These are phyloP conservation scores for Dothideomycetes sp. DNA, from an alignment of 2,329 filamentous ascomycete species.

Conservation along the genomic window DNA sequence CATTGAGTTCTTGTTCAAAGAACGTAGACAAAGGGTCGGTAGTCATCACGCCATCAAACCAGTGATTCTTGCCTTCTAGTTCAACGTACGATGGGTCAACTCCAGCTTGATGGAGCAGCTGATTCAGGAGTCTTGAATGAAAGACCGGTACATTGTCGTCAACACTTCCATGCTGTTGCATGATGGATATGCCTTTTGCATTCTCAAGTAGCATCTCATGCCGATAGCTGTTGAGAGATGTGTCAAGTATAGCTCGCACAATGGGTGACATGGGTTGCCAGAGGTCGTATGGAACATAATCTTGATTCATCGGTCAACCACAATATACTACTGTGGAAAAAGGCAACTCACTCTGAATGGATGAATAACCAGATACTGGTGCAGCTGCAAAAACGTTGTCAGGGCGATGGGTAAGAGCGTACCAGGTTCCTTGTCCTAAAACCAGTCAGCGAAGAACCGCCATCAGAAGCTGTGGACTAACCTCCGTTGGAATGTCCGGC, in stretches of 20 bases:
- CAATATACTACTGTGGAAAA: no score
- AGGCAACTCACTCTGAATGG: conserved; percentile 40
- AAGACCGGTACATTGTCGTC: conserved; percentile 53
- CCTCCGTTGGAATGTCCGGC: conserved; percentile 53
- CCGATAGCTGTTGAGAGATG: conserved; percentile 43
- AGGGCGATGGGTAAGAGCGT: conserved; percentile 45
- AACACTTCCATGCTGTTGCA: conserved; percentile 47
- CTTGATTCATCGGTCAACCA: conserved; percentile 19
- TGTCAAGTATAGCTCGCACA: conserved; percentile 39
- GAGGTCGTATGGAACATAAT: conserved; percentile 49
- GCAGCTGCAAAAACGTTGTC: conserved; percentile 48
- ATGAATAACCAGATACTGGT: conserved; percentile 50
- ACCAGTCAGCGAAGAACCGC: conserved; percentile 8
- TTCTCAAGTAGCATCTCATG: conserved; percentile 48
- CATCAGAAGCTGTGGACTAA: conserved; percentile 14
- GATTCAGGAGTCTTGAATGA: conserved; percentile 46
- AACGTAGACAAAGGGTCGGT: conserved; percentile 41
- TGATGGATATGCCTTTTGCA: conserved; percentile 41
- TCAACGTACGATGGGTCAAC: conserved; percentile 41
- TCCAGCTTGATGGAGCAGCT: conserved; percentile 37
- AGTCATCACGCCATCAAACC: conserved; percentile 48
- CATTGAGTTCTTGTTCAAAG: conserved; percentile 32
- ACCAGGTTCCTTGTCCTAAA: conserved; percentile 48
- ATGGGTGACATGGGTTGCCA: conserved; percentile 48
- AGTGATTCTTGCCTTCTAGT: conserved; percentile 41